Conservation (phyloP, 257 asterid species). For the Lithospermum erythrorhizon region DNA sequence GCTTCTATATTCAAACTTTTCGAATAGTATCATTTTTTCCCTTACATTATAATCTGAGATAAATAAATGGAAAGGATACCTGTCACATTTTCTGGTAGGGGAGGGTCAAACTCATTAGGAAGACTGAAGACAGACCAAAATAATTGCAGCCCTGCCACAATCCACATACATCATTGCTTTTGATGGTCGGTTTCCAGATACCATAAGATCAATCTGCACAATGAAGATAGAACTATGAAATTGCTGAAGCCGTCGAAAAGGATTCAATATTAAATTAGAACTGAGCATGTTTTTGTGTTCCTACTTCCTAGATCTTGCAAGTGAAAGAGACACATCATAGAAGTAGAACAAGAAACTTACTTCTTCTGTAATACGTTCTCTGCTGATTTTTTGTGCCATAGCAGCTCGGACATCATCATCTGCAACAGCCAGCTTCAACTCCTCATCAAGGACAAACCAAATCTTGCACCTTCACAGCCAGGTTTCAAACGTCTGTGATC, state of each 20-base stretch:
- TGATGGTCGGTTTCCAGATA: constrained; percentile 72
- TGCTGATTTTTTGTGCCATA: constrained; percentile 69
- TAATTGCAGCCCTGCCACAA: constrained; percentile 68
- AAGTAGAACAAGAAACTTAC: constrained; percentile 23
- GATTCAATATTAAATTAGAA: too few relatives aligned
- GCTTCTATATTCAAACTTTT: neutral
- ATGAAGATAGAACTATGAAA: neutral
- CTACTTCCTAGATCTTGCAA: neutral
- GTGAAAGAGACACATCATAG: neutral
- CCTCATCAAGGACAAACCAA: constrained; percentile 65
- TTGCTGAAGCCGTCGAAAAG: constrained; percentile 7
- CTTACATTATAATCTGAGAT: neutral
- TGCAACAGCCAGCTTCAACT: constrained; percentile 70
- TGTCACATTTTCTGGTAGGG: constrained; percentile 47
- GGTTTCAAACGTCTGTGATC: constrained; percentile 7
- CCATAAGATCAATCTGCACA: constrained; percentile 80
- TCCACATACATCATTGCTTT: constrained; percentile 52
- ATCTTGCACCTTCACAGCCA: constrained; percentile 61
- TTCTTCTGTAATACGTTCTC: constrained; percentile 92
- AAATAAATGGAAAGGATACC: constrained; percentile 19
- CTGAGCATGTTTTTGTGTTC: neutral
- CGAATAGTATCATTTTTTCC: neutral
- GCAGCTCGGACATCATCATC: constrained; percentile 70
- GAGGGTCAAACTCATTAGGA: constrained; percentile 49
- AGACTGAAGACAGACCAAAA: constrained; percentile 67